These are phyloP conservation scores for Diversispora eburnea DNA, from an alignment of 192 early-diverging fungal genomes.

Conservation along the genomic window DNA sequence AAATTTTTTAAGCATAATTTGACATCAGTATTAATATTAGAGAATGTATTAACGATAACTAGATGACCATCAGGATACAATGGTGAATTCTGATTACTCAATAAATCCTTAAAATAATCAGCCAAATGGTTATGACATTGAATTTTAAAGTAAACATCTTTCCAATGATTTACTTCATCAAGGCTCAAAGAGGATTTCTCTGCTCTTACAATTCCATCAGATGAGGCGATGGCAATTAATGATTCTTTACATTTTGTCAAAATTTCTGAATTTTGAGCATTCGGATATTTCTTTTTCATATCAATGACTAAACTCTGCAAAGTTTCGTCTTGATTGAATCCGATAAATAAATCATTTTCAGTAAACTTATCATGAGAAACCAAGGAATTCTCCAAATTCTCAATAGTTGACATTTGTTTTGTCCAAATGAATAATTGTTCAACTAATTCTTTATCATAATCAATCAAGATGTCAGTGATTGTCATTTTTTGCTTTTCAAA, in stretches of 20 bases:
- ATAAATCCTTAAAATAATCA: constrained; percentile 14
- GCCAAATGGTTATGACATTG: constrained; percentile 15
- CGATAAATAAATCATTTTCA: constrained; percentile 23
- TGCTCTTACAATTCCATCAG: constrained; percentile 23
- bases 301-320: constrained; percentile 22
- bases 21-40: constrained; percentile 31
- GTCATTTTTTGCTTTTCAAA: constrained; percentile 20
- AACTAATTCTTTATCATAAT: not conserved
- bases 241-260: constrained; percentile 10
- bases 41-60: constrained; percentile 28
- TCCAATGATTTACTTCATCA: constrained; percentile 15
- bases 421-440: constrained; percentile 12
- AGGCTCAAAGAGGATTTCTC: constrained; percentile 9
- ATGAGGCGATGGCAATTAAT: constrained; percentile 17
- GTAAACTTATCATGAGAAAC: not conserved
- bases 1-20: not conserved
- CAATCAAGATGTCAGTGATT: constrained; percentile 4
- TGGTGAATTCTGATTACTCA: not conserved
- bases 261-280: not conserved
- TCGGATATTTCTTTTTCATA: not conserved
- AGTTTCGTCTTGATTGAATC: constrained; percentile 23
- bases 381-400: not conserved
- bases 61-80: not conserved
- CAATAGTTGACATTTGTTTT: constrained; percentile 11
- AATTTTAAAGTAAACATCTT: constrained; percentile 17